A percentile compares a stretch with the other conserved stretches of the same genome.
phyloP scores from a whole-genome alignment of 1,284 basidiomycete species.

The Boletus sp. region DNA sequence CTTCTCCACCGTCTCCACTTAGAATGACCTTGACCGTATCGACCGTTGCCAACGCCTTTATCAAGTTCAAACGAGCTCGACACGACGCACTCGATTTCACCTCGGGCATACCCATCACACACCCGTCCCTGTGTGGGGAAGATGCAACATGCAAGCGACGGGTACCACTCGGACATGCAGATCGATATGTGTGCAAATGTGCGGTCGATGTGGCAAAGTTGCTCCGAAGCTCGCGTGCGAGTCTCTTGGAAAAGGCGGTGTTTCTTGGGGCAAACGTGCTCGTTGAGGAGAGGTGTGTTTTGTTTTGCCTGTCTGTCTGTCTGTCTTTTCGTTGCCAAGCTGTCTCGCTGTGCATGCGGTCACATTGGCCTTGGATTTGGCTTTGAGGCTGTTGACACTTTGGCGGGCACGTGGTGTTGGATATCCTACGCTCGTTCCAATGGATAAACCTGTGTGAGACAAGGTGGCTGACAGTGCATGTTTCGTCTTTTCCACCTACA shows the following conservation, averaged over 20 bases:
- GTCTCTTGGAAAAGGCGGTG: slow-evolving; percentile 54
- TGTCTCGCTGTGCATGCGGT: not conserved
- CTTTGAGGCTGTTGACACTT: not conserved
- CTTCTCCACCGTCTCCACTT: slow-evolving; percentile 28
- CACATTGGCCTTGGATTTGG: not conserved
- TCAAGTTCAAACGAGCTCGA: slow-evolving; percentile 45
- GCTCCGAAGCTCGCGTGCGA: slow-evolving; percentile 51
- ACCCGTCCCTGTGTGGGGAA: slow-evolving; percentile 41
- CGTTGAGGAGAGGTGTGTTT: slow-evolving; percentile 65
- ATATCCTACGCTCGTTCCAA: not conserved
- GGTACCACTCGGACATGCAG: slow-evolving; percentile 46
- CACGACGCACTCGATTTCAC: slow-evolving; percentile 41
- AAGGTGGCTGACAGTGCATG: slow-evolving; percentile 7
- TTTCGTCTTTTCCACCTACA: slow-evolving; percentile 24
- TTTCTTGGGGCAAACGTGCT: slow-evolving; percentile 57
- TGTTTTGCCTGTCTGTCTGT: not conserved
- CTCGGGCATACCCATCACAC: slow-evolving; percentile 57
- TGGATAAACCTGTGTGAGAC: not conserved
- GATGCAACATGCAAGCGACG: slow-evolving; percentile 36
- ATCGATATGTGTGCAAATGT: slow-evolving; percentile 57
- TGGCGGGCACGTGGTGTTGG: not conserved
- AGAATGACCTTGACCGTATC: slow-evolving; percentile 35
- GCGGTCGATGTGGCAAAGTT: slow-evolving; percentile 62
- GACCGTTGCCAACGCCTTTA: slow-evolving; percentile 51
- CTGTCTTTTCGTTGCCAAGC: not conserved